Evolutionary conservation across 768 basidiomycete genomes (phyloP), one percentile per base, ranked within the genome.

Genomic region (Cystoderma amianthinum): DNA sequence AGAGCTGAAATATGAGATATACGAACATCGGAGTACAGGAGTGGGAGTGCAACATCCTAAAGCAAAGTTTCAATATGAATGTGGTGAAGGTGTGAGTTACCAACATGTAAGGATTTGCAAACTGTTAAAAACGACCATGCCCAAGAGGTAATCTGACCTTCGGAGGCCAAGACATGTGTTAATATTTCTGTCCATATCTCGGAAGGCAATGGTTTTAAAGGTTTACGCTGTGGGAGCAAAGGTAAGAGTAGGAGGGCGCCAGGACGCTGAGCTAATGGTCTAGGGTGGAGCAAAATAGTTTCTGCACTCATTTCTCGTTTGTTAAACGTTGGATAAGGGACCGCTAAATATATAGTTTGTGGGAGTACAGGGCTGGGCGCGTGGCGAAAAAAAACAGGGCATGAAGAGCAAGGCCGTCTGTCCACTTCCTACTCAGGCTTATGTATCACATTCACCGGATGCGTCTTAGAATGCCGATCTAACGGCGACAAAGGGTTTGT

Each of bases 141-240:
- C 54, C 58, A 54, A 18, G 49, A 41, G 24, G 50, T 43, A 35
- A 48, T 50, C 18, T 47, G 37, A 15, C 47, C 44, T 34, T 57
- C 56, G 44, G 43, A 41, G 17, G 48, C 45, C 32, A 71, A 48
- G 3, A 61, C 62, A 51, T 61, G 64, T 21, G 61, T 55, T 39
- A 89, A 68, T 38, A 90, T 76, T 25, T 68, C 69, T 4, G 69
- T 62, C 87, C 87, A 89, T 46, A 89, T 54, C 62, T 89, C 87
- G 3, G 64, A 60, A 1, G 87, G 87, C 13, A 90, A 65, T 20
- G 76, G 62, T 46, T 71, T 76, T 36, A 70, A 47, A 13, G 69
- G 68, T 18, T 68, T 70, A 32, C 61, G 68, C 4, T 67, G 56
- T 10, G 83, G 85, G 10, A 88, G 68, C 13, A 90, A 68, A 12